These are phyloP conservation scores for Boletus smithii DNA, from an alignment of 1,284 basidiomycete species.

Conservation along the genomic window DNA sequence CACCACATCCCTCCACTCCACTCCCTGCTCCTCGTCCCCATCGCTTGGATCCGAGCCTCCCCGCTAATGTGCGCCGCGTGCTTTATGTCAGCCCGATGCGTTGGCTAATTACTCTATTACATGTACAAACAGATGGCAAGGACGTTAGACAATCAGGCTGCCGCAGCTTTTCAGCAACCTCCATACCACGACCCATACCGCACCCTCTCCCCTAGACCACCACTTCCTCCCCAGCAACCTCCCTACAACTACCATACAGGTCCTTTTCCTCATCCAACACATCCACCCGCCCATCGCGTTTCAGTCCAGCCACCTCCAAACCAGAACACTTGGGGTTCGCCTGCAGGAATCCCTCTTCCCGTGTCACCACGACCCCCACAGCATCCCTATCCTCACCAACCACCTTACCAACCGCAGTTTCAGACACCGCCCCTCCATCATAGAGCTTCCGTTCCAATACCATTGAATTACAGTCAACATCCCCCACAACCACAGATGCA, in stretches of 20 bases:
- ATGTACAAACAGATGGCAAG: constrained; percentile 57
- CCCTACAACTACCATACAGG: constrained; percentile 12
- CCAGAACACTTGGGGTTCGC: constrained; percentile 12
- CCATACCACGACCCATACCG: constrained; percentile 20
- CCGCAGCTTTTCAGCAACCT: constrained; percentile 22
- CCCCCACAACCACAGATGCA: constrained; percentile 22
- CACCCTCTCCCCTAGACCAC: constrained; percentile 24
- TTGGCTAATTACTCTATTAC: constrained; percentile 21
- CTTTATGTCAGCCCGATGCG: constrained; percentile 2
- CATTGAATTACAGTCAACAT: constrained; percentile 15
- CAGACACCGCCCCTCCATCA: constrained; percentile 25
- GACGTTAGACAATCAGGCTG: constrained; percentile 49
- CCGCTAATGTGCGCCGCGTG: constrained; percentile 53
- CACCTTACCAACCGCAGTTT: constrained; percentile 17
- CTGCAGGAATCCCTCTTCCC: constrained; percentile 21
- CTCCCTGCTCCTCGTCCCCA: constrained; percentile 69
- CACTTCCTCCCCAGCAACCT: constrained; percentile 18
- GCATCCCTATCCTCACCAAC: constrained; percentile 15
- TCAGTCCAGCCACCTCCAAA: constrained; percentile 20
- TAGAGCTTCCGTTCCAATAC: constrained; percentile 17
- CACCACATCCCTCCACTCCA: constrained; percentile 39
- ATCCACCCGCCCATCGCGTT: constrained; percentile 9
- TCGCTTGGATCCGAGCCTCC: constrained; percentile 56
- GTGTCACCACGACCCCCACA: constrained; percentile 24
- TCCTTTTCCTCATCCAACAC: constrained; percentile 12